Conservation (phyloP, 331 rosid genomes). For the Spiraea crenata region DNA sequence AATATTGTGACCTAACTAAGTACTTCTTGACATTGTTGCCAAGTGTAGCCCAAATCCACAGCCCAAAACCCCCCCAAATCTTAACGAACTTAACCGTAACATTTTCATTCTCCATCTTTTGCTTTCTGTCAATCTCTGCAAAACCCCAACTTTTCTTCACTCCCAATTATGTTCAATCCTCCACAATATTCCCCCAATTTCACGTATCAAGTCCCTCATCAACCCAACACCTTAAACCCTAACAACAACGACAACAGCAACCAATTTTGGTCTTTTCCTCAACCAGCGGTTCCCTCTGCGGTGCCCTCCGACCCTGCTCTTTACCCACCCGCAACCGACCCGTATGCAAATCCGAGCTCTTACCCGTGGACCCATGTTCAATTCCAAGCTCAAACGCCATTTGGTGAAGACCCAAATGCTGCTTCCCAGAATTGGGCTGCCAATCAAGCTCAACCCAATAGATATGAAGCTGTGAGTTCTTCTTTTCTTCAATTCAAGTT, state of each 20-base stretch:
- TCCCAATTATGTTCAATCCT: conserved; percentile 31
- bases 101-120: too few species aligned
- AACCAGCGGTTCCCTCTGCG: conserved; percentile 24
- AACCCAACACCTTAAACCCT: conserved; percentile 27
- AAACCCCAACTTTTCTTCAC: background rate
- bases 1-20: too few species aligned
- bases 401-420: conserved; percentile 28
- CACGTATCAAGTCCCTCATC: conserved; percentile 22
- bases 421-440: conserved; percentile 34
- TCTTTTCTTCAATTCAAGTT: background rate
- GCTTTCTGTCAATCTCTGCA: background rate
- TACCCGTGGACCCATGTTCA: conserved; percentile 24
- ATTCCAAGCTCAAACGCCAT: conserved; percentile 24
- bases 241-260: background rate
- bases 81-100: too few species aligned
- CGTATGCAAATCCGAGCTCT: conserved; percentile 19
- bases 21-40: too few species aligned
- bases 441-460: conserved; percentile 33
- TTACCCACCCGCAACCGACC: conserved; percentile 55
- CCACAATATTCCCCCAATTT: conserved; percentile 22
- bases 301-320: conserved; percentile 27
- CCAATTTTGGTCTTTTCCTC: conserved; percentile 30
- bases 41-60: too few species aligned
- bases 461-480: conserved; percentile 34
- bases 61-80: too few species aligned